Evolutionary conservation across 2,329 filamentous ascomycete genomes (phyloP).

Genomic region (Knufia petricola): DNA sequence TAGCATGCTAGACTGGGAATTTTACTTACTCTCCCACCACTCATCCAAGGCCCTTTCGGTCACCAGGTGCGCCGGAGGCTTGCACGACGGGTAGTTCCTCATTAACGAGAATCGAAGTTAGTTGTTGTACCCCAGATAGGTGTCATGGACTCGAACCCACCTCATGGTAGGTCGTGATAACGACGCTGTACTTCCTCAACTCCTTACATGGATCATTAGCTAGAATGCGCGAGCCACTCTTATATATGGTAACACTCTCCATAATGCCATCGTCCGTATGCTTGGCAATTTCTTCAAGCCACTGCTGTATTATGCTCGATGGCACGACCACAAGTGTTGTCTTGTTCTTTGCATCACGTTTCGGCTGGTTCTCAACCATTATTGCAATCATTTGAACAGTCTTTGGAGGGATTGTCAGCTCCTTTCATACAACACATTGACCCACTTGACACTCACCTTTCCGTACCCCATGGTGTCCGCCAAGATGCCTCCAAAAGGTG

Average conservation of each 20-base stretch:
- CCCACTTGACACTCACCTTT: conserved; percentile 31
- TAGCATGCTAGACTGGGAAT: no score
- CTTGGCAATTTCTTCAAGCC: conserved; percentile 27
- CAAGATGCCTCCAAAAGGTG: conserved; percentile 29
- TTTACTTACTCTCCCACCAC: no score
- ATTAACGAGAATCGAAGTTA: conserved; percentile 18
- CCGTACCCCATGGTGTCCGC: conserved; percentile 36
- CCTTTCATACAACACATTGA: not conserved
- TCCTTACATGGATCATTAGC: conserved; percentile 18
- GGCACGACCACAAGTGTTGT: conserved; percentile 33
- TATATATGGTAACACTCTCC: conserved; percentile 22
- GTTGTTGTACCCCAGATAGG: no score
- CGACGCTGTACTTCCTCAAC: conserved; percentile 22
- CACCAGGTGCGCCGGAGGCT: conserved; percentile 16
- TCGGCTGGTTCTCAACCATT: conserved; percentile 28
- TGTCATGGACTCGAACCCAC: conserved; percentile 4
- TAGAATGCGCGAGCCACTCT: conserved; percentile 19
- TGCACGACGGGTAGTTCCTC: conserved; percentile 26
- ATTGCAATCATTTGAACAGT: conserved; percentile 24
- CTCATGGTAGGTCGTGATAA: conserved; percentile 33
- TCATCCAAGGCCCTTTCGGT: conserved; percentile 19
- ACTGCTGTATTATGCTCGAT: conserved; percentile 27
- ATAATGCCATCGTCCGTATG: conserved; percentile 26
- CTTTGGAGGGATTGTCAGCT: not conserved
- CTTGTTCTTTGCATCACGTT: conserved; percentile 13